A percentile compares a stretch with the other conserved stretches of the same genome.
These are phyloP conservation scores for Takashimella tepidaria DNA, from an alignment of 1,284 basidiomycete genomes.

Conservation along the genomic window DNA sequence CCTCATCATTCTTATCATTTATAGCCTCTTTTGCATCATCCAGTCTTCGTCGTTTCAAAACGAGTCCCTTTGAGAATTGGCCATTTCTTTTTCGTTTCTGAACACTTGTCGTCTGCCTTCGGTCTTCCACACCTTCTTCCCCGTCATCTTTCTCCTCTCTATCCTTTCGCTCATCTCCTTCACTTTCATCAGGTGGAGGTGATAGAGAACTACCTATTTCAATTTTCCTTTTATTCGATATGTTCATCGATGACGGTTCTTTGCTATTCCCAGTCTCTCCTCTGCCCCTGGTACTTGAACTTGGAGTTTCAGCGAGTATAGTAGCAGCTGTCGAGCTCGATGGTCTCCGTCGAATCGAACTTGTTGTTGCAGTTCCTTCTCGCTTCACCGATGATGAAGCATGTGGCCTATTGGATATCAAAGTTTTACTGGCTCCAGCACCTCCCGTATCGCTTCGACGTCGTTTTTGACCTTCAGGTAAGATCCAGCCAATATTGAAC, in stretches of 20 bases:
- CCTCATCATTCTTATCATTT: no score
- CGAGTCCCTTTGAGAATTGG: no score
- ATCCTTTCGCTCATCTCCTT: constrained; percentile 27
- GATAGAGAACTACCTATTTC: background rate
- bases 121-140: constrained; percentile 27
- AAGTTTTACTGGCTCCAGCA: background rate
- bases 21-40: no score
- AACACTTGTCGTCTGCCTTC: constrained; percentile 1
- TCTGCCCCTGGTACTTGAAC: background rate
- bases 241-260: constrained; percentile 15
- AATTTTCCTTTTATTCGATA: constrained; percentile 17
- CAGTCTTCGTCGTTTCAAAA: no score
- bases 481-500: constrained; percentile 85
- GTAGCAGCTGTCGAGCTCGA: background rate
- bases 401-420: no score
- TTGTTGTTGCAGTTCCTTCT: background rate
- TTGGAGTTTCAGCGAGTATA: constrained; percentile 11
- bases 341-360: background rate
- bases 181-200: constrained; percentile 5
- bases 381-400: background rate
- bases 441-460: constrained; percentile 48
- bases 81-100: constrained; percentile 4
- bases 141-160: constrained; percentile 47
- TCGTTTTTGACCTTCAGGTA: constrained; percentile 66
- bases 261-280: constrained; percentile 4